Conservation (phyloP, 345 rosid genomes). For the Rhizophora apiculata region DNA sequence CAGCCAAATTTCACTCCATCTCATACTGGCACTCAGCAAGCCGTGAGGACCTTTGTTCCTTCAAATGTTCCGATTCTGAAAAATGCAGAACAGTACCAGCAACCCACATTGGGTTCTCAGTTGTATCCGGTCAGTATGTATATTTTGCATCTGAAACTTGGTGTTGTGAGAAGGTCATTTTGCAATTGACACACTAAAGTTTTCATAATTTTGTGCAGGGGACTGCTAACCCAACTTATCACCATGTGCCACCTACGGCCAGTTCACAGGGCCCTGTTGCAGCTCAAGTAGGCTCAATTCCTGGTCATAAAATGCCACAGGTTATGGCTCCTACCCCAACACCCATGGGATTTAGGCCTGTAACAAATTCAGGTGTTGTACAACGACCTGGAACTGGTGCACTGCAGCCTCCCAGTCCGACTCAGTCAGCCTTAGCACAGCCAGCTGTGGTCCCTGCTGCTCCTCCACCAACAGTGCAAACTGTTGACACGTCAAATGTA, state of each 20-base stretch:
- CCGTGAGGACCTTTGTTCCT: constrained; percentile 75
- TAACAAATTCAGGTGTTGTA: constrained; percentile 48
- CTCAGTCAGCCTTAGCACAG: constrained; percentile 50
- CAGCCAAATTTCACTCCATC: constrained; percentile 43
- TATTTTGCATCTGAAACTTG: constrained; percentile 4
- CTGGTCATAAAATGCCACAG: constrained; percentile 53
- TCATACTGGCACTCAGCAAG: constrained; percentile 49
- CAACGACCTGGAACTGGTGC: constrained; percentile 65
- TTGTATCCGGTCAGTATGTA: constrained; percentile 66
- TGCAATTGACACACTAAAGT: constrained; percentile 3
- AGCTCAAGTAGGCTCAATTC: constrained; percentile 48
- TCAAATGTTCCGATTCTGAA: constrained; percentile 69
- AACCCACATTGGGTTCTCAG: constrained; percentile 67
- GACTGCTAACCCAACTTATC: constrained; percentile 45
- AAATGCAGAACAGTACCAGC: constrained; percentile 87
- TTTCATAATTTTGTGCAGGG: constrained; percentile 48
- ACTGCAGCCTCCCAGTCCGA: constrained; percentile 73
- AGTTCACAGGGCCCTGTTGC: constrained; percentile 49
- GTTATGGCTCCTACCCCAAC: constrained; percentile 48
- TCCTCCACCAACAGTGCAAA: constrained; percentile 91
- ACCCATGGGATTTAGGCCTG: constrained; percentile 68
- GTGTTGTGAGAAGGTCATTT: constrained; percentile 1
- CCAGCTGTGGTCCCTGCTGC: constrained; percentile 61
- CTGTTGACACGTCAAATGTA: constrained; percentile 76
- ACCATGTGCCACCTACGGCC: constrained; percentile 52